Base-by-base conservation (phyloP, 2,329 filamentous ascomycete genomes). In the Venturia effusa region DNA sequence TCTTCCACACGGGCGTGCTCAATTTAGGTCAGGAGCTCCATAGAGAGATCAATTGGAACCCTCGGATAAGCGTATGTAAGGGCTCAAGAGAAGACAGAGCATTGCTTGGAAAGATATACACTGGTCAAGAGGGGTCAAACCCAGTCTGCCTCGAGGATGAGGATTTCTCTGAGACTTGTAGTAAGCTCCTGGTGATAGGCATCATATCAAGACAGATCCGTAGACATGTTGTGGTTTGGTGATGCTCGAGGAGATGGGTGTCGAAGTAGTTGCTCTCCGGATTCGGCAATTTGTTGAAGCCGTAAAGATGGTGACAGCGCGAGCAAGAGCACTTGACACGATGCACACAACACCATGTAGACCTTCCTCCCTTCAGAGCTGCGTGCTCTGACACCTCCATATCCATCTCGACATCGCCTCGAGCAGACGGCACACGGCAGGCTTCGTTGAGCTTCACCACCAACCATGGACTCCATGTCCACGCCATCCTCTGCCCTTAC, bases 401-500 rank as follows among this genome's bases (percentile, higher is more conserved):
- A 34, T 32, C 51, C 30, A 3, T 7, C 4, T 57, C 51, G 22
- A 57, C 27, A 57, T 17, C 30, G 15, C 7, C 8, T 15, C 24
- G 3, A 27, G n/a, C 41, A 7, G 41, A n/a, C 41, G 22, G 17
- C n/a, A 45, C 24, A 22, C 5, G 15, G 30, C 13, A 6, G 15
- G 8, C 51, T 55, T 5, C n/a, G 5, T 27, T 13, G 43, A 55
- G 11, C 27, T 34, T n/a, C 11, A n/a, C 51, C 27, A 57, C 1
- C 30, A 19, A 57, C 51, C 15, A 64, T 64, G 62, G 43, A 45
- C 45, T 37, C 61, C 6, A 41, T 37, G 43, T 41, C 62, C n/a
- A 61, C 62, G 11, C 62, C 62, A 10, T 64, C 62, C 7, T 64
- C 62, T 37, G 41, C 62, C 24, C 64, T 74, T 59, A 70, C 74